Evolutionary conservation across 2,329 filamentous ascomycete species (phyloP).

Genomic region (Amauroascus niger): DNA sequence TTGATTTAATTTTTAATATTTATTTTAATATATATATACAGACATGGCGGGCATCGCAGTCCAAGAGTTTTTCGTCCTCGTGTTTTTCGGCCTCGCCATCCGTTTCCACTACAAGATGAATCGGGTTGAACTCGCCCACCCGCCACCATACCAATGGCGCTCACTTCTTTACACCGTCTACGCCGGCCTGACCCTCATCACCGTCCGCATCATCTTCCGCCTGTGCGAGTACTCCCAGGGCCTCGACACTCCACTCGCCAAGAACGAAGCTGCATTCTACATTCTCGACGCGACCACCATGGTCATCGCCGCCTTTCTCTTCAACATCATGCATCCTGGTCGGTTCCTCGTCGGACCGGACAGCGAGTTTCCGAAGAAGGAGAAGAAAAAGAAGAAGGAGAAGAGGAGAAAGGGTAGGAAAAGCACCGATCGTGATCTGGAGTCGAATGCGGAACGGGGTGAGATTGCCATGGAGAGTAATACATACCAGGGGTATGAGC

Average conservation of each 20-base stretch:
- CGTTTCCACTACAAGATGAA: conserved; percentile 40
- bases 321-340: conserved; percentile 34
- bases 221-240: conserved; percentile 51
- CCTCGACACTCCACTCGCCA: conserved; percentile 34
- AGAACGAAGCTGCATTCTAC: conserved; percentile 32
- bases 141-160: conserved; percentile 24
- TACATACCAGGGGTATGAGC: background rate
- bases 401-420: conserved; percentile 1
- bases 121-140: conserved; percentile 29
- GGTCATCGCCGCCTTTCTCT: conserved; percentile 28
- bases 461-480: background rate
- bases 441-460: background rate
- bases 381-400: conserved; percentile 13
- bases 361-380: conserved; percentile 24
- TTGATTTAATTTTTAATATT: background rate
- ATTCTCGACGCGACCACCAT: conserved; percentile 35
- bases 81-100: conserved; percentile 43
- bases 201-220: conserved; percentile 48
- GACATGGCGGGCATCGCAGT: conserved; percentile 34
- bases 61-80: conserved; percentile 45
- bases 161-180: conserved; percentile 45
- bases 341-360: conserved; percentile 25
- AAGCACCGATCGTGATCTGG: background rate
- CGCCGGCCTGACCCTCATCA: conserved; percentile 41
- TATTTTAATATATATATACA: background rate